Percentiles rank a stretch among this genome's conserved stretches.
phyloP scores from a whole-genome alignment of 2,329 filamentous ascomycete species.

The Teratosphaeria epicoccoides region DNA sequence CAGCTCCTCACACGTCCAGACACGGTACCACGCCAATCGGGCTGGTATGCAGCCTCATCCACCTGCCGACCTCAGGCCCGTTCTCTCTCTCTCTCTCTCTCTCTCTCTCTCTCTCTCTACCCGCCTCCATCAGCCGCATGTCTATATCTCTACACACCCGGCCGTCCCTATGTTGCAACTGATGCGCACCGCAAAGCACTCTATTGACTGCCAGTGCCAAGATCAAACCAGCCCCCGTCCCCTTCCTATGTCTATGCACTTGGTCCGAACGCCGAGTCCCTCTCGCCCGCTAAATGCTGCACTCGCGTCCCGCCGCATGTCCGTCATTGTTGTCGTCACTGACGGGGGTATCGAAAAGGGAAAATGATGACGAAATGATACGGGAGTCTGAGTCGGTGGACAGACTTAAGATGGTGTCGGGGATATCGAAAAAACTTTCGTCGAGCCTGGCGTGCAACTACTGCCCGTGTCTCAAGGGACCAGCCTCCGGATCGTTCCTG shows the following conservation, averaged over 20 bases:
- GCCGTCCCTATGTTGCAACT: background rate
- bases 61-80: background rate
- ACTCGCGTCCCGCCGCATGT: background rate
- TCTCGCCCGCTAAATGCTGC: background rate
- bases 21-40: background rate
- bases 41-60: background rate
- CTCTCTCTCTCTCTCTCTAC: background rate
- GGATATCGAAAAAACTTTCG: too few relatives aligned
- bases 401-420: background rate
- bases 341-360: background rate
- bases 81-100: background rate
- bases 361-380: background rate
- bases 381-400: background rate
- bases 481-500: constrained; percentile 16
- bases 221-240: background rate
- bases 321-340: background rate
- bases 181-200: background rate
- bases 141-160: background rate
- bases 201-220: background rate
- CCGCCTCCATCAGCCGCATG: too few relatives aligned
- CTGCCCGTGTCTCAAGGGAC: background rate
- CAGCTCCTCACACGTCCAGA: background rate
- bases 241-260: background rate
- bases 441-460: background rate
- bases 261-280: background rate